Base-by-base conservation (phyloP, 352 stramenopile genomes). In the Phytophthora pinifolia region DNA sequence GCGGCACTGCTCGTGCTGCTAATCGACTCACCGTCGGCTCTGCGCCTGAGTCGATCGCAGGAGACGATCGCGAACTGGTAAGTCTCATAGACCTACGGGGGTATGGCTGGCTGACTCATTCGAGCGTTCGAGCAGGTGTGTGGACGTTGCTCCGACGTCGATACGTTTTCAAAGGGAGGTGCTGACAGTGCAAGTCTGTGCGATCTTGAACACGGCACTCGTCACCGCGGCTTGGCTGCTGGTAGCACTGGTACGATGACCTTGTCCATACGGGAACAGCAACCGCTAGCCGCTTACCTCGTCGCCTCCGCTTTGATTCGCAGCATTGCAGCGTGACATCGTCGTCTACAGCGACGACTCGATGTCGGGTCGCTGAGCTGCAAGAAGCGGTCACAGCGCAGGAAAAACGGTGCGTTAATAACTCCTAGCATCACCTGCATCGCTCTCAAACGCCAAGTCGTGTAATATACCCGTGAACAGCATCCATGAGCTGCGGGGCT, bases 141-240 rank as follows among this genome's bases (percentile, higher is more conserved):
- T 63, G 14, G 56, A 67, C 12, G 38, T 55, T 41, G 67, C 58
- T 29, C 12, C 59, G 15, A 54, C 42, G 2, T 69, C 59, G 12
- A 14, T 38, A 31, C 4, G 52, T 41, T 76, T 71, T 20, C 33
- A 41, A n/a, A 37, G 34, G 12, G 68, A 41, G 14, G 47, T 78
- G 6, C 53, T 42, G 10, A 51, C 67, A 37, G 29, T 85, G 4
- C 62, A 62, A n/a, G 49, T 56, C 8, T 72, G 69, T 18, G 59
- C 69, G 9, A 47, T 79, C 30, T 34, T 65, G 7, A 83, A 80
- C 32, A 70, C 73, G 6, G 38, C 71, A 12, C 47, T 88, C 4
- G 53, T 83, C 30, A 80, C 65, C 2, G 8, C 62, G 33, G 76
- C 74, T 2, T 89, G 75, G 73, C 43, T 89, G 10, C 51, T 81